Evolutionary conservation across 2,329 filamentous ascomycete species (phyloP), one percentile per base, ranked within the genome.

Genomic region (Aureobasidium musti): DNA sequence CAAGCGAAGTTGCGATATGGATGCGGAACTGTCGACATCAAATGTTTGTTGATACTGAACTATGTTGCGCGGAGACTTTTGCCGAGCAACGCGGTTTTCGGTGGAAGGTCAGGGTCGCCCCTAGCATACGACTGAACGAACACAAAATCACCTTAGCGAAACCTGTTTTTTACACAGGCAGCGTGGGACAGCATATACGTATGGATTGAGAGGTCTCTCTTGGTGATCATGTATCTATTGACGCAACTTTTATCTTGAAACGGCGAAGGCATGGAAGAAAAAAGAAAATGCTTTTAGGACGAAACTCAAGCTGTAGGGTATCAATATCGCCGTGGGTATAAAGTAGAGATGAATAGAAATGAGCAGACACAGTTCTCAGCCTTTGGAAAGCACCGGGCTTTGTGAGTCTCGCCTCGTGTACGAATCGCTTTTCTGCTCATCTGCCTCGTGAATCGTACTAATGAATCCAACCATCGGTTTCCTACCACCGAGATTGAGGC

Each of bases 11-110:
- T 52, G n/a, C n/a, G n/a, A 23, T 54, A 23, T 37, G 14, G 6
- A 52, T 26, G 10, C 11, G 1, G 26, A 30, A 21, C 23, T 19
- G 7, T 53, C 26, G 21, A 7, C 11, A 49, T 17, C 19, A 30
- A 26, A 39, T 52, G 61, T 64, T 53, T 64, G 61, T 52, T 43
- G 61, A 64, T 54, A 49, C 19, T 39, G 11, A 30, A 30, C 17
- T 7, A 64, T 54, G 30, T 37, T 53, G 61, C 28, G 47, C n/a
- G 30, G 47, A 30, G 26, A 64, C 35, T 30, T 23, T 52, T 28
- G 59, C 59, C 53, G 52, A 30, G 60, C 14, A 52, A 26, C 21
- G 43, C 37, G 47, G 39, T n/a, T 61, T 35, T 49, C 37, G 41
- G 41, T 43, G 43, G 14, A 8, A 3, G 13, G 30, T 11, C 57